Evolutionary conservation across 768 basidiomycete genomes (phyloP).

Genomic region (Suillus clintonianus): DNA sequence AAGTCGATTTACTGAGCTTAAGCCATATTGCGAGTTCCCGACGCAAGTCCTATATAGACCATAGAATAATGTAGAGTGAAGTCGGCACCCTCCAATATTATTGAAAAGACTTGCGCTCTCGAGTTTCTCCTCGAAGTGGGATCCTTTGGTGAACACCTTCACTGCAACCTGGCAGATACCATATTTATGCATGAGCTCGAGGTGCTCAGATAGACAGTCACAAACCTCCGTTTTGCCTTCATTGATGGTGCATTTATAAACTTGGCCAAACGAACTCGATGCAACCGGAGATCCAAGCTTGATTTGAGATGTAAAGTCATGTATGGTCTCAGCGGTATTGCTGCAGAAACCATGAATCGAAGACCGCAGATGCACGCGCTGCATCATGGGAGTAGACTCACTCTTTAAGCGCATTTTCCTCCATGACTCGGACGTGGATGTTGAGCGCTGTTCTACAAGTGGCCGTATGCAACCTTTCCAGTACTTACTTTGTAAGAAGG

Average conservation of each 20-base stretch:
- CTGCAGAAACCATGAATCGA: neutral
- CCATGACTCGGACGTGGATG: neutral
- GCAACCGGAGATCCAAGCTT: neutral
- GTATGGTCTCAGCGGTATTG: neutral
- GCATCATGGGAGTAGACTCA: neutral
- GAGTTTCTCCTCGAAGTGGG: neutral
- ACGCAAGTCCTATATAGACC: neutral
- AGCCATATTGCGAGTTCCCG: neutral
- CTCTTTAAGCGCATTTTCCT: neutral
- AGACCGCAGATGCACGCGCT: neutral
- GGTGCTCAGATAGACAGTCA: neutral
- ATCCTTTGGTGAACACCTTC: neutral
- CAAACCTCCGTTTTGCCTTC: neutral
- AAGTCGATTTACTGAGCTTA: neutral
- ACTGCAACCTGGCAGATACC: neutral
- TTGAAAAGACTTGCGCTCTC: neutral
- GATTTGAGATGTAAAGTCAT: neutral
- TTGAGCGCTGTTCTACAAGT: neutral
- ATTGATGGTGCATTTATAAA: neutral
- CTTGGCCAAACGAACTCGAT: fast-evolving
- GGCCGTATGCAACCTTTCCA: neutral
- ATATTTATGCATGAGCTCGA: neutral
- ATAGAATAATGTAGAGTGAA: too few relatives aligned
- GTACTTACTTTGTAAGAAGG: too few relatives aligned
- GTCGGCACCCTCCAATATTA: too few relatives aligned